Base-by-base conservation (phyloP, 2,329 filamentous ascomycete species). In the Colletotrichum karsti region DNA sequence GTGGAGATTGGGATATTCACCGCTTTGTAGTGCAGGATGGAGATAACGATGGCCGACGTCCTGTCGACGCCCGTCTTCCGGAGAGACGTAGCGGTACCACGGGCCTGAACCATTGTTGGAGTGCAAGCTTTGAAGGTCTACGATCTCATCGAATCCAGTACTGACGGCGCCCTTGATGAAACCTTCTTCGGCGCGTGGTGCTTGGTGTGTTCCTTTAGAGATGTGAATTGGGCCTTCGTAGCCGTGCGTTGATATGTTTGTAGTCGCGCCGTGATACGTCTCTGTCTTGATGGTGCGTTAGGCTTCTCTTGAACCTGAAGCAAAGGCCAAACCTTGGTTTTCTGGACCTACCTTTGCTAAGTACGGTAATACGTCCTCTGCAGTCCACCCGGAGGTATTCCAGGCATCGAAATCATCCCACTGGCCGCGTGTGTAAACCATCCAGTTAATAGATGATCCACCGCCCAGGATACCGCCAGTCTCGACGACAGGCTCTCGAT, bases 181-280 rank as follows among this genome's bases (percentile, higher is more conserved):
- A 12, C 83, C 78, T 3, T 82, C 74, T 61, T 83, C 81, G 12
- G 80, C 77, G 2, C 58, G 64, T 30, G 77, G 79, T 5, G 75
- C 77, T 39, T 76, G 72, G 70, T 78, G 84, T 0, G 82, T 82
- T 50, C 86, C 84, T 44, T 80, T 79, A 2, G 82, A 84, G 20
- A 89, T 75, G 51, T 85, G 75, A 35, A 87, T 78, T 0, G 85
- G 85, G 0, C 86, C 85, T 41, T 81, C 75, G 48, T 80, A 72
- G 3, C 87, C 87, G 69, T 88, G 87, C 2, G 69, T 70, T 4
- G 62, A 61, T 10, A 75, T 75, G 37, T 78, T 77, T 2, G 77
- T 74, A 62, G 80, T 83, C 73, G 26, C 26, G n/a, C 46, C 26
- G 1, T 51, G 46, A 5, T 51, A 51, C 12, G 46, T 51, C 22